Conservation (phyloP, 2,329 filamentous ascomycete genomes). For the Penicillium occitanis region DNA sequence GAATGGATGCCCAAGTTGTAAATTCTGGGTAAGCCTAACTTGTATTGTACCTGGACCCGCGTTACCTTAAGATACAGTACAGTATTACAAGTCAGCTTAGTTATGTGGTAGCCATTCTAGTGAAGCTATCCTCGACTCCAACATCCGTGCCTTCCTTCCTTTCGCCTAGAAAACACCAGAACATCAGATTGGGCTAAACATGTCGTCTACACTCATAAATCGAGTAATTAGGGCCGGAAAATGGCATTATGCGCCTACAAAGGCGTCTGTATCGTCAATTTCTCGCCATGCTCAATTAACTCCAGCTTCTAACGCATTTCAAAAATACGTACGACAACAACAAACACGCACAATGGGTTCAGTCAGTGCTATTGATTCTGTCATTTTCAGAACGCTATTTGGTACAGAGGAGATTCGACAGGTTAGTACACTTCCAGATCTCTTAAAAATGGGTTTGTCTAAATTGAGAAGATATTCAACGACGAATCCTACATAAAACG, state of each 20-base stretch:
- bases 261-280: not conserved
- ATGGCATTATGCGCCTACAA: not conserved
- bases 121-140: constrained; percentile 1
- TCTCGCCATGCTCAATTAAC: not conserved
- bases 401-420: constrained; percentile 53
- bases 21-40: not conserved
- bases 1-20: not conserved
- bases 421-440: constrained; percentile 17
- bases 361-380: constrained; percentile 47
- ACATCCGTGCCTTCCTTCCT: not conserved
- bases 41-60: not conserved
- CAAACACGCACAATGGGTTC: constrained; percentile 42
- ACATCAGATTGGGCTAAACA: not conserved
- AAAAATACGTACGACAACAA: not conserved
- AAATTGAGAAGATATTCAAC: constrained; percentile 44
- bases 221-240: not conserved
- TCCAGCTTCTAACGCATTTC: not conserved
- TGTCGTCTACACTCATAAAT: not conserved
- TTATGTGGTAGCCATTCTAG: not conserved
- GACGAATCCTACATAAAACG: constrained; percentile 52
- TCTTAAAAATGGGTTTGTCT: not conserved
- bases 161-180: not conserved
- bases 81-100: not conserved
- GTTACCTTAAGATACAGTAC: not conserved
- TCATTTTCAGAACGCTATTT: constrained; percentile 53